Evolutionary conservation across 2,329 filamentous ascomycete genomes (phyloP), one percentile per base, ranked within the genome.

Genomic region (Neophaeococcomyces mojaviensis): DNA sequence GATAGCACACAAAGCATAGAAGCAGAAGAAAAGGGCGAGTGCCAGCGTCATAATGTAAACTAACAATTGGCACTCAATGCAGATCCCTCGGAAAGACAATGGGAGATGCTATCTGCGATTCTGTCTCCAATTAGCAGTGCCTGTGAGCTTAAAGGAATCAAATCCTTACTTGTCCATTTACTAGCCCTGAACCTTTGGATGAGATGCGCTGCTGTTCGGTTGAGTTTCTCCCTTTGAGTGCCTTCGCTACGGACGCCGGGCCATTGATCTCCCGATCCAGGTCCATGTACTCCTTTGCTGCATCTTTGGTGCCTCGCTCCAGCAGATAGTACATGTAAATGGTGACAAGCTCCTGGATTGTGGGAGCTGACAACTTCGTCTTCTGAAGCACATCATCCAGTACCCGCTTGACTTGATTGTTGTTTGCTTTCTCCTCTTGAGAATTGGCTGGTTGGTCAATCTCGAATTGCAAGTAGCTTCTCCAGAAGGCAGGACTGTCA

Each of bases 211-310:
- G 30, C 19, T 44, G 41, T 20, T 41, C 30, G 12, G 12, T 22
- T 4, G 38, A 42, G 19, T 12, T 39, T n/a, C 32, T 40, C 7
- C 44, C 37, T 36, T 53, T 55, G n/a, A 48, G 24, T 28, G 49
- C 30, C 19, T 53, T 55, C 39, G 62, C 60, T 9, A 70, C 66
- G 4, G 68, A 70, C 2, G 58, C 54, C 3, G 69, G 68, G 1
- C 92, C 92, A 63, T 94, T 92, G 49, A 96, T 78, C 63, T 94
- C 86, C 35, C 82, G 78, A 61, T 98, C 90, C 30, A 97, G 71
- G 49, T 76, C 70, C 60, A 96, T 73, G 63, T 89, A 95, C 57
- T 89, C 84, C 66, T 88, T 87, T 69, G 94, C 90, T 2, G 87
- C 79, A 26, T 89, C 79, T 62, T 88, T 86, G 50, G 79, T 82